Base-by-base conservation (phyloP, 345 rosid genomes). In the Toxicodendron radicans region DNA sequence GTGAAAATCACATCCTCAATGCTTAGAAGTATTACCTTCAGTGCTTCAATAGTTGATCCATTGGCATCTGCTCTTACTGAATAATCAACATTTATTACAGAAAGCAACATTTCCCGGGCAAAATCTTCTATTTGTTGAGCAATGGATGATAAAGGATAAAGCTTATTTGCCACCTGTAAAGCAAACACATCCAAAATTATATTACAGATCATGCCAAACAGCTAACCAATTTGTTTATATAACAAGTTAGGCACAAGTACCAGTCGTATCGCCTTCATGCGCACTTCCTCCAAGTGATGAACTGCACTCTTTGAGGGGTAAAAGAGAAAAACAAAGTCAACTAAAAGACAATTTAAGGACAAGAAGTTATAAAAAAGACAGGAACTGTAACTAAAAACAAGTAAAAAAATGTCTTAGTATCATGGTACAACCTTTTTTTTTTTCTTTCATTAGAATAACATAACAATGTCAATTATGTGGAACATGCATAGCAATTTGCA, bases 201-300 rank as follows among this genome's bases (percentile, higher is more conserved):
- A 78, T 71, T 65, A 70, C 7, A 64, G 51, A 61, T 58, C n/a
- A 60, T n/a, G 81, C 48, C 24, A 73, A 69, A 65, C 59, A 57
- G 58, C 57, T 73, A 52, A 63, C 30, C 61, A 30, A 49, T 24
- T 48, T 60, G 24, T 57, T 74, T 76, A 48, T 16, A 46, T 48
- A 63, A 51, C 61, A 78, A 72, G 74, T 64, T 75, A 68, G 75
- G 67, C 23, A 18, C 46, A 76, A 45, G 58, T 89, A 95, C 99
- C 96, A 95, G 85, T 58, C 98, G 96, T 71, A 91, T 93, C 58
- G 99, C 99, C 88, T 91, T 95, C 99, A 90, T 91, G 72, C 98
- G 97, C 70, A 93, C 94, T 83, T 93, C 99, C 88, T 93, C 99
- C 85, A 73, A 82, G 77, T 81, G 87, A 86, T 95, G 96, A 90